Conservation (phyloP, 106 monocot genomes). For the Dendrobium officinale region DNA sequence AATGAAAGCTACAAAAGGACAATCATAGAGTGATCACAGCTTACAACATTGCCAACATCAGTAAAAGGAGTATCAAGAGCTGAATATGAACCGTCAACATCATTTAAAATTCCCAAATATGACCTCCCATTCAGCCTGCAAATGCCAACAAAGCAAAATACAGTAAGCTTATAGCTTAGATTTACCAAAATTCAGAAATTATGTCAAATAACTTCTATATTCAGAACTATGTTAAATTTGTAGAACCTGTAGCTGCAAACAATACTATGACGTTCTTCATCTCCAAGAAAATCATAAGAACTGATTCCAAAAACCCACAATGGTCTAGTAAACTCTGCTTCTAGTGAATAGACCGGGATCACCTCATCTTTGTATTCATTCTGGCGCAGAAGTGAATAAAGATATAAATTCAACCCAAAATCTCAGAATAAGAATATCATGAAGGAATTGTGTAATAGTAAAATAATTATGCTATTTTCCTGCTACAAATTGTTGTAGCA, state of each 20-base stretch:
- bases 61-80: slow-evolving; percentile 63
- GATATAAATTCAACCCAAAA: neutral
- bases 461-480: neutral
- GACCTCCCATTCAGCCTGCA: slow-evolving; percentile 82
- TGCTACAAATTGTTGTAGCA: neutral
- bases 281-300: slow-evolving; percentile 74
- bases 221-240: neutral
- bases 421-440: neutral
- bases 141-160: neutral
- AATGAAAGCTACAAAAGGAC: neutral
- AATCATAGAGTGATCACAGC: slow-evolving; percentile 7
- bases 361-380: slow-evolving; percentile 64
- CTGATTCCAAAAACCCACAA: slow-evolving; percentile 87
- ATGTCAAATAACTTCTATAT: neutral
- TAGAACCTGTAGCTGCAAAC: slow-evolving; percentile 78
- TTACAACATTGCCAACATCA: slow-evolving; percentile 70
- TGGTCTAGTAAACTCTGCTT: slow-evolving; percentile 91
- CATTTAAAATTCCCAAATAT: slow-evolving; percentile 71
- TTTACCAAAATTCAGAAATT: neutral
- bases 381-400: slow-evolving; percentile 27
- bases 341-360: slow-evolving; percentile 46
- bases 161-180: neutral
- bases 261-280: slow-evolving; percentile 26
- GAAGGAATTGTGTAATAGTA: neutral
- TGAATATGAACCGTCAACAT: slow-evolving; percentile 41